phyloP scores from a whole-genome alignment of 2,329 filamentous ascomycete genomes.

The Penicillium brasilianum region DNA sequence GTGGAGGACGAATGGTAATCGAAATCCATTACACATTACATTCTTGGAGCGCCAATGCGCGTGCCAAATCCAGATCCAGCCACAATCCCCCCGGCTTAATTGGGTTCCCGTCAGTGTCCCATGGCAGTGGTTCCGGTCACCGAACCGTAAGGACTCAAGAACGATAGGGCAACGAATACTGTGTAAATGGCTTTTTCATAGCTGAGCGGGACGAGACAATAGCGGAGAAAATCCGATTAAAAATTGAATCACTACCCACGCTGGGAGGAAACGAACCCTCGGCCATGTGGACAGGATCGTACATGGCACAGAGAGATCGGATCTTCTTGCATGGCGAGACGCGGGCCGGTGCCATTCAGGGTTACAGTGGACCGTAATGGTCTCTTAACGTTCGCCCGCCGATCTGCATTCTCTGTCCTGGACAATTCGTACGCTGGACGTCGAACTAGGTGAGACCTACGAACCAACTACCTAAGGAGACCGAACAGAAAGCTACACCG shows the following conservation, averaged over 20 bases:
- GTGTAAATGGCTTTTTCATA: not conserved
- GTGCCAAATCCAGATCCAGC: not conserved
- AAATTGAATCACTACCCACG: not conserved
- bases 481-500: slow-evolving; percentile 12
- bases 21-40: not conserved
- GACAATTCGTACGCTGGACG: not conserved
- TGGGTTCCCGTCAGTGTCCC: not conserved
- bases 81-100: slow-evolving; percentile 4
- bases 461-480: not conserved
- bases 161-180: not conserved
- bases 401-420: slow-evolving; percentile 10
- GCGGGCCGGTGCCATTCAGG: slow-evolving; percentile 18
- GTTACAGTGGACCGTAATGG: slow-evolving; percentile 5
- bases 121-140: slow-evolving; percentile 2
- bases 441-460: not conserved
- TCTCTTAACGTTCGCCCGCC: slow-evolving; percentile 1
- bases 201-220: not conserved
- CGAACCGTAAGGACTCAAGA: not conserved
- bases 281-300: slow-evolving; percentile 24
- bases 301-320: slow-evolving; percentile 17
- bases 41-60: not conserved
- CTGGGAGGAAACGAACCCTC: not conserved
- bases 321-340: slow-evolving; percentile 18
- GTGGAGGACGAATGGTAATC: not conserved
- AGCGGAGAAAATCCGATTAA: not conserved